phyloP scores from a whole-genome alignment of 441 rosid species.

The Jatropha multifida region DNA sequence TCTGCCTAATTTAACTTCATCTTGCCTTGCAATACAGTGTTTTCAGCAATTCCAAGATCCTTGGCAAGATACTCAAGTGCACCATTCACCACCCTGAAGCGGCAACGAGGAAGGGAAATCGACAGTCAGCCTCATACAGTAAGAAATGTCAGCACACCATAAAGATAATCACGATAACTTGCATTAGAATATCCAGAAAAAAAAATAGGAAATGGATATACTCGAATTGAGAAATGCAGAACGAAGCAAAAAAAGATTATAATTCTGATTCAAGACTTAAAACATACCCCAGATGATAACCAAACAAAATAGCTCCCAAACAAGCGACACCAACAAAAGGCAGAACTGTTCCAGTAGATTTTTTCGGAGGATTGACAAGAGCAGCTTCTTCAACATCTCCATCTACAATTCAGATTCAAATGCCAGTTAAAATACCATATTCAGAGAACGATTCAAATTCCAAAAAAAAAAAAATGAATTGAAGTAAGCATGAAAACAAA shows the following conservation, averaged over 20 bases:
- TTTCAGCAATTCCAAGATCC: conserved; percentile 92
- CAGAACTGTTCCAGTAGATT: conserved; percentile 71
- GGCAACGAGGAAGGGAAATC: conserved; percentile 14
- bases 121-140: not conserved
- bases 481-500: not conserved
- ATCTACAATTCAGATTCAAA: conserved; percentile 40
- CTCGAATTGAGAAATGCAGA: not conserved
- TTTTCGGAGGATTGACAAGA: conserved; percentile 43
- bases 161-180: too few relatives aligned
- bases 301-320: conserved; percentile 91
- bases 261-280: not conserved
- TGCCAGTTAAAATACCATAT: not conserved
- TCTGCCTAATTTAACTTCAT: not conserved
- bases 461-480: not conserved
- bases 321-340: conserved; percentile 95
- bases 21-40: conserved; percentile 87
- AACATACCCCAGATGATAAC: conserved; percentile 94
- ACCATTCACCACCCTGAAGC: conserved; percentile 88
- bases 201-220: not conserved
- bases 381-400: conserved; percentile 58
- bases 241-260: not conserved
- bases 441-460: not conserved
- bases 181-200: too few relatives aligned
- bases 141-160: too few relatives aligned
- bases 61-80: conserved; percentile 92